Evolutionary conservation across 441 rosid species (phyloP).

Genomic region (Erodium texanum): DNA sequence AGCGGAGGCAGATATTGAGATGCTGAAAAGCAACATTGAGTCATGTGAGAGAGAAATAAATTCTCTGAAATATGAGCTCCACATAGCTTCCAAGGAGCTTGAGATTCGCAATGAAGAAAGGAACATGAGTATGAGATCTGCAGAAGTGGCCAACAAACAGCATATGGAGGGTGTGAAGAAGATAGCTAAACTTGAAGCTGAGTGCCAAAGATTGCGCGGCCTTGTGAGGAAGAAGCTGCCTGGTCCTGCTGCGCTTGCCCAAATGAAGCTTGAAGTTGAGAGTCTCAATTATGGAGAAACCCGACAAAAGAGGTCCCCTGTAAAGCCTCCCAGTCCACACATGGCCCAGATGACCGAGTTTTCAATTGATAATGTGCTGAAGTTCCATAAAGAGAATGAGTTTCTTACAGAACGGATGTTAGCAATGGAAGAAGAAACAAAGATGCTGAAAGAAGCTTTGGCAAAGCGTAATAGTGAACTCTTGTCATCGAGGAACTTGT

Average conservation of each 20-base stretch:
- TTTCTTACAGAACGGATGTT: slow-evolving; percentile 27
- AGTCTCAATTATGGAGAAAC: slow-evolving; percentile 27
- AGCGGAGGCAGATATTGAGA: slow-evolving; percentile 40
- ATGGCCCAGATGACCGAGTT: slow-evolving; percentile 21
- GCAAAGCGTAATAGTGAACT: slow-evolving; percentile 37
- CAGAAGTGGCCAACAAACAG: background rate
- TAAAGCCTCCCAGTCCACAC: slow-evolving; percentile 21
- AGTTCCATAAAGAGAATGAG: slow-evolving; percentile 35
- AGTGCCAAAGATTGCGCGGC: slow-evolving; percentile 9
- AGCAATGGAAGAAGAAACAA: slow-evolving; percentile 49
- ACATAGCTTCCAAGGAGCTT: slow-evolving; percentile 42
- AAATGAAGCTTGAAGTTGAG: slow-evolving; percentile 51
- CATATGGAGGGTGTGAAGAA: slow-evolving; percentile 7
- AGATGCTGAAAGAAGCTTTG: slow-evolving; percentile 45
- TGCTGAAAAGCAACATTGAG: slow-evolving; percentile 30
- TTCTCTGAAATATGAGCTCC: slow-evolving; percentile 43
- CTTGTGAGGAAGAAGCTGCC: slow-evolving; percentile 19
- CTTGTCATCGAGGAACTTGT: slow-evolving; percentile 37
- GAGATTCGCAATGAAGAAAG: slow-evolving; percentile 33
- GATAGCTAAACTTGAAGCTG: slow-evolving; percentile 1
- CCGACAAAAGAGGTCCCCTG: slow-evolving; percentile 26
- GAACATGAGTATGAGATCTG: background rate
- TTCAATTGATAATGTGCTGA: slow-evolving; percentile 29
- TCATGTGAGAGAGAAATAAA: slow-evolving; percentile 38
- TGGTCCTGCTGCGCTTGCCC: slow-evolving; percentile 55